Evolutionary conservation across 2,329 filamentous ascomycete genomes (phyloP).

Genomic region (Alternaria alternata): DNA sequence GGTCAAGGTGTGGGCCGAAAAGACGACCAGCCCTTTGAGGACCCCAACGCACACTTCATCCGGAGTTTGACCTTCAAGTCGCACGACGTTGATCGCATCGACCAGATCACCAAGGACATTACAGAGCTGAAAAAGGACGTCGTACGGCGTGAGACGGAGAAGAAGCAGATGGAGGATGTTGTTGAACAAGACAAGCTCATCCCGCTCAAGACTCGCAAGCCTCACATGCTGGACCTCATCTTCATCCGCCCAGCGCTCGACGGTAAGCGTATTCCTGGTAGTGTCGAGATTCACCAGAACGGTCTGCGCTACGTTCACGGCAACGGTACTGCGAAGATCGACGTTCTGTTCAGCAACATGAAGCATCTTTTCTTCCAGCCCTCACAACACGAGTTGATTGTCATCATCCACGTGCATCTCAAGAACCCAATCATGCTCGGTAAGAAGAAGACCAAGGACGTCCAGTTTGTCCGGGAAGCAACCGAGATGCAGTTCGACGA

Average conservation of each 20-base stretch:
- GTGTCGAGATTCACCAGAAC: slow-evolving; percentile 97
- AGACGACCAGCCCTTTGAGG: slow-evolving; percentile 97
- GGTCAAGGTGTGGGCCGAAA: slow-evolving; percentile 97
- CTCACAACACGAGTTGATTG: slow-evolving; percentile 93
- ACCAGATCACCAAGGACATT: slow-evolving; percentile 90
- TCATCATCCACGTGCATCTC: slow-evolving; percentile 96
- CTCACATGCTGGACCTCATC: slow-evolving; percentile 88
- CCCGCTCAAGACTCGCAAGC: slow-evolving; percentile 92
- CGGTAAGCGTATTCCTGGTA: slow-evolving; percentile 93
- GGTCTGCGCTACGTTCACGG: slow-evolving; percentile 91
- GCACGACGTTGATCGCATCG: slow-evolving; percentile 85
- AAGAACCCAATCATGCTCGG: slow-evolving; percentile 98
- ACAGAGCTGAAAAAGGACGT: slow-evolving; percentile 95
- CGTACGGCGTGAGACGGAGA: slow-evolving; percentile 92
- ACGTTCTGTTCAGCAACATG: slow-evolving; percentile 97
- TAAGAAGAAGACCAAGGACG: slow-evolving; percentile 98
- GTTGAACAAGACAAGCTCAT: slow-evolving; percentile 98
- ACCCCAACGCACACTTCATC: slow-evolving; percentile 93
- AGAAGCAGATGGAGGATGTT: slow-evolving; percentile 99
- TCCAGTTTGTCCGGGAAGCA: slow-evolving; percentile 97
- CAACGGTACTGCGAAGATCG: slow-evolving; percentile 81
- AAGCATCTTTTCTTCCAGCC: slow-evolving; percentile 99
- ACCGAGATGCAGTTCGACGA: slow-evolving; percentile 99
- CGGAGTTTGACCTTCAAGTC: slow-evolving; percentile 95
- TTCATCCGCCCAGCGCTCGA: slow-evolving; percentile 96